These are phyloP conservation scores for Saccharomyces uvarum DNA, from an alignment of 1,139 yeast species.

Conservation along the genomic window DNA sequence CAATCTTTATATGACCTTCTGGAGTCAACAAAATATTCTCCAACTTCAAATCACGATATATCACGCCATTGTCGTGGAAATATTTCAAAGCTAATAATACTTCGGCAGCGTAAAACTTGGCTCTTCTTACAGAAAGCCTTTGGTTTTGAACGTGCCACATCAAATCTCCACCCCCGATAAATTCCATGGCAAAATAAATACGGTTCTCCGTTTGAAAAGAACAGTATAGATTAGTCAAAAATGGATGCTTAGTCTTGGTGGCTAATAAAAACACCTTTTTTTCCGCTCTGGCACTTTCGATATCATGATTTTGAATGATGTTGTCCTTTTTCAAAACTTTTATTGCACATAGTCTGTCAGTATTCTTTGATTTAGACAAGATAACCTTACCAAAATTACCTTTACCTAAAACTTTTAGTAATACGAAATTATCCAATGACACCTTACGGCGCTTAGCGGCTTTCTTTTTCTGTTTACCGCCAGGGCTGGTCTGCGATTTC, in stretches of 20 bases:
- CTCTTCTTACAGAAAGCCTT: slow-evolving; percentile 80
- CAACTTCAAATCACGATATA: slow-evolving; percentile 90
- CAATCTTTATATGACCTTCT: slow-evolving; percentile 93
- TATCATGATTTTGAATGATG: slow-evolving; percentile 90
- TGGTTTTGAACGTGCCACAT: slow-evolving; percentile 99
- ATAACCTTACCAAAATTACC: slow-evolving; percentile 98
- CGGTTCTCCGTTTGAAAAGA: slow-evolving; percentile 97
- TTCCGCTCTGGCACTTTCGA: slow-evolving; percentile 88
- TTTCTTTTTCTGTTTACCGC: slow-evolving; percentile 21
- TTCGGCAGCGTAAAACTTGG: slow-evolving; percentile 95
- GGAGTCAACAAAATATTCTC: slow-evolving; percentile 86
- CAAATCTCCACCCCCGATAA: slow-evolving; percentile 93
- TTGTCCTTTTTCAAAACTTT: slow-evolving; percentile 93
- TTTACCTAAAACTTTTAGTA: slow-evolving; percentile 89
- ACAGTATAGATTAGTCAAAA: slow-evolving; percentile 81
- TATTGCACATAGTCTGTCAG: slow-evolving; percentile 74
- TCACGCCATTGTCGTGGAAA: slow-evolving; percentile 92
- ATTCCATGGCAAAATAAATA: slow-evolving; percentile 96
- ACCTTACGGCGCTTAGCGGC: slow-evolving; percentile 46
- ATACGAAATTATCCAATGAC: slow-evolving; percentile 90
- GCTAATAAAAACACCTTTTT: slow-evolving; percentile 89
- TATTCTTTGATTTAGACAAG: slow-evolving; percentile 84
- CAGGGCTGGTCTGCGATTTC: slow-evolving; percentile 1
- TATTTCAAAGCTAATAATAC: slow-evolving; percentile 83
- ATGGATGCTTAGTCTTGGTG: slow-evolving; percentile 85